Conservation (phyloP, 495 filamentous ascomycete species). For the Cercophora newfieldiana region DNA sequence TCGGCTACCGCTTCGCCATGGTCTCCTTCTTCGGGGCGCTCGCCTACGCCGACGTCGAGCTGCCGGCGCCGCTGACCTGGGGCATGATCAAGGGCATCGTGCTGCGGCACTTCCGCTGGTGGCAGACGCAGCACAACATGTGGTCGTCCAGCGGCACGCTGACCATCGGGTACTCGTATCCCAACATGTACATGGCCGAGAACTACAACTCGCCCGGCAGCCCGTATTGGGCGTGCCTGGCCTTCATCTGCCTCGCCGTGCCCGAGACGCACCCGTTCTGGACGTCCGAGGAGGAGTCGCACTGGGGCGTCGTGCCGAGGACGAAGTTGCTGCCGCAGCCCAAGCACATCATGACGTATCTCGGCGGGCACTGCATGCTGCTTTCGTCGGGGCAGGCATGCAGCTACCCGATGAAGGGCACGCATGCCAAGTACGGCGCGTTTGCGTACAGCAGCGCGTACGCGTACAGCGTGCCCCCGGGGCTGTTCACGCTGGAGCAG, state of each 20-base stretch:
- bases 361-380: slow-evolving; percentile 68
- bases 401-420: slow-evolving; percentile 75
- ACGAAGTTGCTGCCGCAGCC: slow-evolving; percentile 63
- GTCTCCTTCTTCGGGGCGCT: slow-evolving; percentile 77
- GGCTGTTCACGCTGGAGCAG: slow-evolving; percentile 72
- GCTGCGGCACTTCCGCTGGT: slow-evolving; percentile 73
- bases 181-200: slow-evolving; percentile 75
- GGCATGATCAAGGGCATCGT: slow-evolving; percentile 76
- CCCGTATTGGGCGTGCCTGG: slow-evolving; percentile 73
- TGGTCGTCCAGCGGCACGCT: slow-evolving; percentile 72
- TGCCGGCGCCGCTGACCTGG: slow-evolving; percentile 69
- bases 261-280: slow-evolving; percentile 72
- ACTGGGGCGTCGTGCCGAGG: slow-evolving; percentile 51
- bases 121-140: slow-evolving; percentile 70
- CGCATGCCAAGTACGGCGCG: slow-evolving; percentile 77
- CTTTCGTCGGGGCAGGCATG: slow-evolving; percentile 75
- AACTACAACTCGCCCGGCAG: slow-evolving; percentile 76
- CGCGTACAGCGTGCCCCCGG: slow-evolving; percentile 74
- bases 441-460: slow-evolving; percentile 76
- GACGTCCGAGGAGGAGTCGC: slow-evolving; percentile 64
- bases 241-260: slow-evolving; percentile 70
- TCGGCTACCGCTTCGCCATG: slow-evolving; percentile 82
- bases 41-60: slow-evolving; percentile 70
- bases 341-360: slow-evolving; percentile 64
- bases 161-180: slow-evolving; percentile 75